Conservation (phyloP, 2,329 filamentous ascomycete genomes). For the Sporothrix pseudoabietina region DNA sequence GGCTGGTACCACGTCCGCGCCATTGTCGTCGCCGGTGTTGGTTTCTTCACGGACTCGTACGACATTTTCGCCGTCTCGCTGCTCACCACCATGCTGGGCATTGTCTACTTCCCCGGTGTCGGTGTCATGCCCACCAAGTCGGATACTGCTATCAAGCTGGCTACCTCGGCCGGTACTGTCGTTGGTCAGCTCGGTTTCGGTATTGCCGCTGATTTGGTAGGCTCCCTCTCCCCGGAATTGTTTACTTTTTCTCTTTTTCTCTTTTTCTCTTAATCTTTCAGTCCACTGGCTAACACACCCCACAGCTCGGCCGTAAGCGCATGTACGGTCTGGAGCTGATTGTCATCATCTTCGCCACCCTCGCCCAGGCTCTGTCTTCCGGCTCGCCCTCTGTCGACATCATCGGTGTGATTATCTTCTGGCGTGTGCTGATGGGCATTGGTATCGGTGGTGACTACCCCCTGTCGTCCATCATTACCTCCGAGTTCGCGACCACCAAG, state of each 20-base stretch:
- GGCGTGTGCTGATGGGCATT: slow-evolving; percentile 74
- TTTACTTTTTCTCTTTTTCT: neutral
- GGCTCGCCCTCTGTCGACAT: slow-evolving; percentile 64
- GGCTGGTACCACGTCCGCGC: slow-evolving; percentile 83
- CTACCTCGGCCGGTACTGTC: slow-evolving; percentile 81
- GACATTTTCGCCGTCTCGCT: slow-evolving; percentile 79
- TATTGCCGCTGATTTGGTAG: slow-evolving; percentile 64
- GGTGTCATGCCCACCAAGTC: slow-evolving; percentile 66
- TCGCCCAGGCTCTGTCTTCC: slow-evolving; percentile 69
- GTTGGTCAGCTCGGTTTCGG: slow-evolving; percentile 81
- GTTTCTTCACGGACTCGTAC: slow-evolving; percentile 83
- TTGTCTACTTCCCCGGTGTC: slow-evolving; percentile 67
- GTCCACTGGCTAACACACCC: neutral
- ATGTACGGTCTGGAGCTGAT: slow-evolving; percentile 76
- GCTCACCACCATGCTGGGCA: slow-evolving; percentile 73
- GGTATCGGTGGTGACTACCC: slow-evolving; percentile 80
- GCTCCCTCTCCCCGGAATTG: neutral
- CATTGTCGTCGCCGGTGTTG: slow-evolving; percentile 76
- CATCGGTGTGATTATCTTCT: slow-evolving; percentile 73
- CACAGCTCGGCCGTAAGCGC: slow-evolving; percentile 50
- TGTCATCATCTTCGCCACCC: slow-evolving; percentile 75
- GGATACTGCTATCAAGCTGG: slow-evolving; percentile 82
- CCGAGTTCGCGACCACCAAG: slow-evolving; percentile 83
- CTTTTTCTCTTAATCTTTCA: neutral
- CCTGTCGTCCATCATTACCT: slow-evolving; percentile 79